Percentiles rank a stretch among this genome's conserved stretches.
These are phyloP conservation scores for Kuraishia cidri DNA, from an alignment of 805 yeast genomes.

Conservation along the genomic window DNA sequence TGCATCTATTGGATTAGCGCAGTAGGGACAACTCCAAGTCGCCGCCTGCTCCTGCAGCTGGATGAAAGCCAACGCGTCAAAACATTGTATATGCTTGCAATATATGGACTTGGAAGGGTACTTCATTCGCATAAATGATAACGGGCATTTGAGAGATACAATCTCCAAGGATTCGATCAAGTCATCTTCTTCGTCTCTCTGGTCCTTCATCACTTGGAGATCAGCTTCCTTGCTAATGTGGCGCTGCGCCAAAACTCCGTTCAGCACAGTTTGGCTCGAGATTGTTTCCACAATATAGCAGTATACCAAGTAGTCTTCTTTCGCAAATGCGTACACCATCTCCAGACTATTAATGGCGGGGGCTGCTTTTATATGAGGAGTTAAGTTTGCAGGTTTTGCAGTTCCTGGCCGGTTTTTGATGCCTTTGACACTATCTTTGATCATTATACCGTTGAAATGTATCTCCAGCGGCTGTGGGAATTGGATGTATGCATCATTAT, in stretches of 20 bases:
- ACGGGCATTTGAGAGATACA: slow-evolving; percentile 69
- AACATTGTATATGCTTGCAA: slow-evolving; percentile 82
- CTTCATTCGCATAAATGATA: slow-evolving; percentile 61
- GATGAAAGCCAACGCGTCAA: slow-evolving; percentile 71
- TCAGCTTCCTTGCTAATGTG: slow-evolving; percentile 47
- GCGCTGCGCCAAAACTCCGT: slow-evolving; percentile 31
- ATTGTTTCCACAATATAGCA: slow-evolving; percentile 49
- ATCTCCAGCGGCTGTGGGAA: slow-evolving; percentile 73
- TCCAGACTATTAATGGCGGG: slow-evolving; percentile 32
- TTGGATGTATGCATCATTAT: slow-evolving; percentile 27
- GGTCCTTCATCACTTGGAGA: slow-evolving; percentile 29
- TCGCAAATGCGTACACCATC: slow-evolving; percentile 50
- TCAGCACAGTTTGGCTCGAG: slow-evolving; percentile 30
- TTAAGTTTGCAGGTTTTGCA: slow-evolving; percentile 73
- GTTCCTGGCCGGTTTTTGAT: slow-evolving; percentile 72
- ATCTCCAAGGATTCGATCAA: slow-evolving; percentile 63
- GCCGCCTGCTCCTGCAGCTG: slow-evolving; percentile 73
- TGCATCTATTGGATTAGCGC: slow-evolving; percentile 42
- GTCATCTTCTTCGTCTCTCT: slow-evolving; percentile 51
- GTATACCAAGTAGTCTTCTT: slow-evolving; percentile 38
- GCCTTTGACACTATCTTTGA: slow-evolving; percentile 59
- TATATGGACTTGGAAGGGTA: slow-evolving; percentile 61
- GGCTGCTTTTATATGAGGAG: slow-evolving; percentile 30
- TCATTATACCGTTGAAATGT: slow-evolving; percentile 39
- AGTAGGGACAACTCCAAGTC: slow-evolving; percentile 85